Conservation (phyloP, 805 yeast genomes). For the Wickerhamiella nectarea region DNA sequence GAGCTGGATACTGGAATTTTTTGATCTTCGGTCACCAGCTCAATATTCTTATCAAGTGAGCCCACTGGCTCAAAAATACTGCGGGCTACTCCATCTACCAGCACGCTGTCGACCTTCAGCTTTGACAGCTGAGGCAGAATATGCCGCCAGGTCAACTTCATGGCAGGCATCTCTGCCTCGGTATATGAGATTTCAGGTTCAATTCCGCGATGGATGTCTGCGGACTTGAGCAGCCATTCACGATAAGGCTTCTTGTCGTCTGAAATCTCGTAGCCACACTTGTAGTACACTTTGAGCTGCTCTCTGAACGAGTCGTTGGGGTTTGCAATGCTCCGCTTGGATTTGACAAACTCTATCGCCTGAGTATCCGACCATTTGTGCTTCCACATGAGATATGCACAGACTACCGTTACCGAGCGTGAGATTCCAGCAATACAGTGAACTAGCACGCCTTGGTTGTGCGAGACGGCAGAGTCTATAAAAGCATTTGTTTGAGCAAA, state of each 20-base stretch:
- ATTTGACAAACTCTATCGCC: conserved; percentile 61
- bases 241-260: conserved; percentile 27
- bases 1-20: not conserved
- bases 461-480: conserved; percentile 40
- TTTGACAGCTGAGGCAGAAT: conserved; percentile 10
- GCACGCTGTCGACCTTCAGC: not conserved
- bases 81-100: not conserved
- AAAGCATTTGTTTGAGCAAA: conserved; percentile 51
- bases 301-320: conserved; percentile 66
- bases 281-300: conserved; percentile 55
- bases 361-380: conserved; percentile 40
- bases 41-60: not conserved
- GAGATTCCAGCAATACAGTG: conserved; percentile 80
- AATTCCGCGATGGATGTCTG: conserved; percentile 16
- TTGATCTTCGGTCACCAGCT: not conserved
- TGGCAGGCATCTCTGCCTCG: conserved; percentile 20
- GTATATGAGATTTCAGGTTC: conserved; percentile 28
- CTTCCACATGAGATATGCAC: conserved; percentile 80
- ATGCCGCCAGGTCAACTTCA: conserved; percentile 17
- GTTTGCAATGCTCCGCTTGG: conserved; percentile 44
- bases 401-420: conserved; percentile 70
- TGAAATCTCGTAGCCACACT: conserved; percentile 26
- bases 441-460: conserved; percentile 27
- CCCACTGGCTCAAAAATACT: not conserved
- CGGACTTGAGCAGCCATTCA: conserved; percentile 27